Evolutionary conservation across 2,329 filamentous ascomycete species (phyloP), one percentile per base, ranked within the genome.

Genomic region (Penicillium aurantiogriseum): DNA sequence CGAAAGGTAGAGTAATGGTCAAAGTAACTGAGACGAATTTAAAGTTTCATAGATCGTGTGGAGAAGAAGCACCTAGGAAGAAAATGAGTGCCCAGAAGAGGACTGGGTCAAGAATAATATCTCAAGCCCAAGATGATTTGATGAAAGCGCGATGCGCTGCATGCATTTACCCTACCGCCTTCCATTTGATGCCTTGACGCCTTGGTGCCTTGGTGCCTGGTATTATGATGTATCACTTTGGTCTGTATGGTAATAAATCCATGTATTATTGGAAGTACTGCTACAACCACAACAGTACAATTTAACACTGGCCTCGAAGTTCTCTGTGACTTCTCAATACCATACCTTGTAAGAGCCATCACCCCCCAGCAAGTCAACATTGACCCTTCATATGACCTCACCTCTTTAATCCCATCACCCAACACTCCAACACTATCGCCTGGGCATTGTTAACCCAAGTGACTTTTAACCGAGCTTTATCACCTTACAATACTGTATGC

Each of bases 121-220:
- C 31, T 38, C 38, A 58, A 51, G 45, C 21, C 46, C 48, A 52
- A 50, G 53, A 61, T 42, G 59, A 56, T 56, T 46, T 52, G 52
- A 51, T 59, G 56, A 62, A 62, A 62, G 60, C 61, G 61, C 61
- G 57, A 62, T 57, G 59, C 59, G 59, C 60, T 54, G 45, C 52
- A 60, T 56, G 55, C 60, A 60, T 58, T 50, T 51, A 48, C 45
- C 47, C 13, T 39, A 54, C 38, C 23, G 49, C 47, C 47, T 67
- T 52, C 21, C 2, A 8, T 36, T 33, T 1, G 2, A 17, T 51
- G 29, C 49, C 49, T 63, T 50, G 33, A 11, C 63, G 60, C 64
- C 66, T 67, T 54, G 23, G 5, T 64, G 59, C 63, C 66, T 67
- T 60, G 6, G 15, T 57, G 44, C 42, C 55, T 59, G 54, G 52